Percentiles rank a stretch among this genome's conserved stretches.
Conservation (phyloP, 1,284 basidiomycete species). For the Melampsora larici-populina region DNA sequence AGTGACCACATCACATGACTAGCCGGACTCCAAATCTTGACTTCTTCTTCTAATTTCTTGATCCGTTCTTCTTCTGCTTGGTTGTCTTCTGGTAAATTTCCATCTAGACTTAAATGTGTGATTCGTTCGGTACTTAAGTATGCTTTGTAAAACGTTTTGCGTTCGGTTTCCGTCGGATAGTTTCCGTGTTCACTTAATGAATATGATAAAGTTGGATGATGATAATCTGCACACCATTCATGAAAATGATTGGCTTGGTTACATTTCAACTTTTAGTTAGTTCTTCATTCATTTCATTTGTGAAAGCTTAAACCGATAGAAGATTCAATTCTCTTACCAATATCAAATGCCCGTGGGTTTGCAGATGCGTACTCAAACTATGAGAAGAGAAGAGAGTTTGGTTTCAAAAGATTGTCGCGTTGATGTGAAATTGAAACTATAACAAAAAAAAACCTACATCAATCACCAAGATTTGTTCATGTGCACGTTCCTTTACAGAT, state of each 20-base stretch:
- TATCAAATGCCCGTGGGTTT: slow-evolving; percentile 84
- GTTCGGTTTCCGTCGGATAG: slow-evolving; percentile 72
- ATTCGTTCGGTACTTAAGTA: slow-evolving; percentile 61
- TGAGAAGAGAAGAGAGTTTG: neutral
- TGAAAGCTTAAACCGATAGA: neutral
- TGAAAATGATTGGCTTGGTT: slow-evolving; percentile 37
- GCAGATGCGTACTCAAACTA: slow-evolving; percentile 91
- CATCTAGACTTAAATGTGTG: slow-evolving; percentile 17
- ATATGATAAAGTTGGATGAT: slow-evolving; percentile 64
- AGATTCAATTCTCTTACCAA: slow-evolving; percentile 54
- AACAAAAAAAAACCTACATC: slow-evolving; percentile 15
- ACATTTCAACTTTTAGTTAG: neutral
- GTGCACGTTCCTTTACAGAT: slow-evolving; percentile 9
- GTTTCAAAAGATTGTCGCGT: neutral
- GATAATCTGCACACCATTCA: slow-evolving; percentile 79
- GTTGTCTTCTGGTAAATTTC: neutral
- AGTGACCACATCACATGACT: slow-evolving; percentile 84
- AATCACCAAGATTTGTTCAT: slow-evolving; percentile 40
- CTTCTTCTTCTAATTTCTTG: slow-evolving; percentile 66
- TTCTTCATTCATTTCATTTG: no score
- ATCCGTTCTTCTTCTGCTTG: slow-evolving; percentile 46
- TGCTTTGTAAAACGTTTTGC: slow-evolving; percentile 74
- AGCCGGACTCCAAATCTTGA: slow-evolving; percentile 77
- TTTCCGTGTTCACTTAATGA: slow-evolving; percentile 66
- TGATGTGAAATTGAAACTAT: neutral